Evolutionary conservation across 306 rosid genomes (phyloP).

Genomic region (Gastrolobium villosum): DNA sequence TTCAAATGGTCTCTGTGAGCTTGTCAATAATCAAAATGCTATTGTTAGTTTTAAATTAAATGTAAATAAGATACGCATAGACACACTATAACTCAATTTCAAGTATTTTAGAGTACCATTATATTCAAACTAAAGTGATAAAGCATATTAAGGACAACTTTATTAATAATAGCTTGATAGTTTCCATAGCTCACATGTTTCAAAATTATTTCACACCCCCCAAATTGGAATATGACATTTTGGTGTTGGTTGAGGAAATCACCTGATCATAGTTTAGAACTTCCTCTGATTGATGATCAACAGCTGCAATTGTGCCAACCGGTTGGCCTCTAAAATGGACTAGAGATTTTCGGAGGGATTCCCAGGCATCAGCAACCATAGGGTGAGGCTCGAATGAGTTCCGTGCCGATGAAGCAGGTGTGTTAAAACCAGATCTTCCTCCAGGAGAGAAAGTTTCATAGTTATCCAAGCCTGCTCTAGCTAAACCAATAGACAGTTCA

Average conservation of each 20-base stretch:
- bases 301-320: slow-evolving; percentile 90
- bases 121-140: slow-evolving; percentile 20
- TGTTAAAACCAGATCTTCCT: slow-evolving; percentile 81
- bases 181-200: neutral
- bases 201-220: neutral
- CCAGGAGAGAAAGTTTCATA: slow-evolving; percentile 81
- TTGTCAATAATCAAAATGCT: neutral
- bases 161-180: neutral
- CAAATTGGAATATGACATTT: neutral
- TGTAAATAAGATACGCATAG: neutral
- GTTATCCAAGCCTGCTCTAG: slow-evolving; percentile 68
- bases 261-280: slow-evolving; percentile 94
- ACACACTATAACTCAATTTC: neutral
- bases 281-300: slow-evolving; percentile 88
- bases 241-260: slow-evolving; percentile 15
- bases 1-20: slow-evolving; percentile 12
- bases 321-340: slow-evolving; percentile 80
- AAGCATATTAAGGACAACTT: neutral
- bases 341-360: slow-evolving; percentile 79
- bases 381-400: slow-evolving; percentile 97
- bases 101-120: neutral
- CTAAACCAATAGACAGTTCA: slow-evolving; percentile 74
- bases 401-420: slow-evolving; percentile 81
- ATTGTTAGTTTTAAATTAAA: neutral
- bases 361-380: slow-evolving; percentile 97